Conservation (phyloP, 352 stramenopile genomes). For the Phytophthora pistaciae region DNA sequence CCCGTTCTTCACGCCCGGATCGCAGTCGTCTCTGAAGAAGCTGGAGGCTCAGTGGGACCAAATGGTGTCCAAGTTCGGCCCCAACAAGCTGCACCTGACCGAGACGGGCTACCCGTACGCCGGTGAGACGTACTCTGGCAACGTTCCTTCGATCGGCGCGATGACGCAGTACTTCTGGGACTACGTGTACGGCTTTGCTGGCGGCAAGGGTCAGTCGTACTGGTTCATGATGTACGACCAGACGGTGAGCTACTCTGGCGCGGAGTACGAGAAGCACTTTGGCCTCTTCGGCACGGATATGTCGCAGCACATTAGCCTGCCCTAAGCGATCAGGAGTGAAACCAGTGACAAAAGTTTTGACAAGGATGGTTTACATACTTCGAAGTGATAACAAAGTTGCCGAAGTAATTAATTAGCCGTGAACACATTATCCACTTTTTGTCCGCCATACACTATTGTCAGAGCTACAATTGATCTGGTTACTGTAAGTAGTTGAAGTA, state of each 20-base stretch:
- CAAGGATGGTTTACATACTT: not conserved
- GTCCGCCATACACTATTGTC: too few relatives aligned
- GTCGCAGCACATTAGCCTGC: conserved; percentile 41
- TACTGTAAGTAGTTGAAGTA: too few relatives aligned
- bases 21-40: conserved; percentile 45
- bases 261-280: conserved; percentile 60
- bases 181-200: conserved; percentile 36
- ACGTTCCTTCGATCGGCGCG: conserved; percentile 39
- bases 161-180: conserved; percentile 47
- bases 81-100: conserved; percentile 44
- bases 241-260: conserved; percentile 42
- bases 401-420: too few relatives aligned
- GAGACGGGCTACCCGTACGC: conserved; percentile 62
- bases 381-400: not conserved
- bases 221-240: conserved; percentile 68
- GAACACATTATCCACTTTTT: not conserved
- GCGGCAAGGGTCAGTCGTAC: conserved; percentile 35
- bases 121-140: conserved; percentile 32
- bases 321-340: not conserved
- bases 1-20: conserved; percentile 59
- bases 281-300: conserved; percentile 48
- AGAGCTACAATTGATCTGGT: too few relatives aligned
- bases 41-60: conserved; percentile 49
- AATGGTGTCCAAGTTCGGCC: conserved; percentile 41
- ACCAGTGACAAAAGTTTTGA: not conserved